Conservation (phyloP, 768 basidiomycete genomes). For the Boletus subcaerulescens region DNA sequence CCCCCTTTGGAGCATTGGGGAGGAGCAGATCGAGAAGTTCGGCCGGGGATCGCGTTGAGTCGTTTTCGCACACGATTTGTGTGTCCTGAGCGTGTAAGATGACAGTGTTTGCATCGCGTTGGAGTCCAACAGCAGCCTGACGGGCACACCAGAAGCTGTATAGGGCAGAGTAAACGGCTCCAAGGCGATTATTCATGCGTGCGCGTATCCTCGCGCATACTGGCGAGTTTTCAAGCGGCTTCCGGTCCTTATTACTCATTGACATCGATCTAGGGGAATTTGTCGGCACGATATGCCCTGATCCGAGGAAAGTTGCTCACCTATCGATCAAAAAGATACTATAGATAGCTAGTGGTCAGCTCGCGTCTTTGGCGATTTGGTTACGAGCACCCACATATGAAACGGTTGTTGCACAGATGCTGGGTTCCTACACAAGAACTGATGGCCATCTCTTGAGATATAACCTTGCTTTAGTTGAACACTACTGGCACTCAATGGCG, state of each 20-base stretch:
- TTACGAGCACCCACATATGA: slow-evolving; percentile 47
- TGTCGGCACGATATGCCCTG: neutral
- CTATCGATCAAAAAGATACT: slow-evolving; percentile 24
- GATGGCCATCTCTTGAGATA: slow-evolving; percentile 54
- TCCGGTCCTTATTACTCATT: slow-evolving; percentile 41
- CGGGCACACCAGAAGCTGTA: slow-evolving; percentile 56
- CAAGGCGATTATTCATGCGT: slow-evolving; percentile 47
- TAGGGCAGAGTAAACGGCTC: slow-evolving; percentile 53
- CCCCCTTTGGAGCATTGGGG: slow-evolving; percentile 29
- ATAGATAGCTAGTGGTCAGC: neutral
- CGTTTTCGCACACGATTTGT: slow-evolving; percentile 37
- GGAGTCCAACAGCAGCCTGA: slow-evolving; percentile 32
- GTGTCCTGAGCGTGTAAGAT: slow-evolving; percentile 40
- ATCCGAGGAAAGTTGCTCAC: neutral
- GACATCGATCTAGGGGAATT: slow-evolving; percentile 42
- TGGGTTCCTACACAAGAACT: slow-evolving; percentile 53
- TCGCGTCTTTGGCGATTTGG: no score
- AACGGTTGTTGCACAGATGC: slow-evolving; percentile 46
- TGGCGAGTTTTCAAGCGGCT: slow-evolving; percentile 40
- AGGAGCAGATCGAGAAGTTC: slow-evolving; percentile 43
- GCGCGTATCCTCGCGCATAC: slow-evolving; percentile 28
- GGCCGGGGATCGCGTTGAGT: slow-evolving; percentile 41
- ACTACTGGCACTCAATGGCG: slow-evolving; percentile 23
- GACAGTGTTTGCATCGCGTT: slow-evolving; percentile 54
- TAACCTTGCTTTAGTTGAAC: slow-evolving; percentile 37